These are phyloP conservation scores for Primulina huaijiensis DNA, from an alignment of 257 asterid genomes.

Conservation along the genomic window DNA sequence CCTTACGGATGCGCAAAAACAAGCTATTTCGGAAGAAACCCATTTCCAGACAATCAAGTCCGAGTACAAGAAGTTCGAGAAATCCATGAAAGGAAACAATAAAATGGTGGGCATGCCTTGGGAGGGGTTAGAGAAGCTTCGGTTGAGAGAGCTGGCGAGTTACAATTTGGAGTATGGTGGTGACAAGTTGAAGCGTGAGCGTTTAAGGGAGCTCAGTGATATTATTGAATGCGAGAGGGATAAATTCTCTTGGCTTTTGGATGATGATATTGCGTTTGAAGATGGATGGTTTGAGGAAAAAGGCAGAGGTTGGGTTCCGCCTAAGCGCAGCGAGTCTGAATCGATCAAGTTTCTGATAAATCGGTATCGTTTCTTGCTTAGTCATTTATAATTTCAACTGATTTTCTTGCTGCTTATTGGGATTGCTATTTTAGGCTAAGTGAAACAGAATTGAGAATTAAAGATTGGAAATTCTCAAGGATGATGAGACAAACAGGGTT, in stretches of 20 bases:
- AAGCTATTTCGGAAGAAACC: conserved; percentile 47
- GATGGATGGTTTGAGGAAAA: conserved; percentile 47
- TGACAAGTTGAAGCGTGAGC: conserved; percentile 52
- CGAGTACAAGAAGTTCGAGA: conserved; percentile 62
- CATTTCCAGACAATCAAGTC: conserved; percentile 57
- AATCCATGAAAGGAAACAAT: conserved; percentile 28
- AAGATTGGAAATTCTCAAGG: conserved; percentile 78
- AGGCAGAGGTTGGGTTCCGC: conserved; percentile 45
- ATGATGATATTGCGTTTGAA: conserved; percentile 62
- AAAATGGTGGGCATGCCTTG: conserved; percentile 81
- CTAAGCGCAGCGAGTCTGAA: conserved; percentile 59
- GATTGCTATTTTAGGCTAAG: conserved; percentile 45
- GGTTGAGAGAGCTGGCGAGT: conserved; percentile 55
- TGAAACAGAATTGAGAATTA: conserved; percentile 50
- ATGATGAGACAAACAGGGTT: conserved; percentile 77
- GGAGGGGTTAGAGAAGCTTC: conserved; percentile 71
- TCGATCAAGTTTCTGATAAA: conserved; percentile 53
- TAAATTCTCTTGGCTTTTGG: conserved; percentile 76
- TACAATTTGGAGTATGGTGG: conserved; percentile 48
- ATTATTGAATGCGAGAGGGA: conserved; percentile 70
- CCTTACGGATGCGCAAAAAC: conserved; percentile 47
- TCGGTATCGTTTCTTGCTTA: conserved; percentile 37
- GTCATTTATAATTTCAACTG: conserved; percentile 1
- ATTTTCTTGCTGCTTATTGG: background rate
- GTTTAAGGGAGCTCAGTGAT: conserved; percentile 69